phyloP scores from a whole-genome alignment of 768 basidiomycete species.

The Trametes cubensis region DNA sequence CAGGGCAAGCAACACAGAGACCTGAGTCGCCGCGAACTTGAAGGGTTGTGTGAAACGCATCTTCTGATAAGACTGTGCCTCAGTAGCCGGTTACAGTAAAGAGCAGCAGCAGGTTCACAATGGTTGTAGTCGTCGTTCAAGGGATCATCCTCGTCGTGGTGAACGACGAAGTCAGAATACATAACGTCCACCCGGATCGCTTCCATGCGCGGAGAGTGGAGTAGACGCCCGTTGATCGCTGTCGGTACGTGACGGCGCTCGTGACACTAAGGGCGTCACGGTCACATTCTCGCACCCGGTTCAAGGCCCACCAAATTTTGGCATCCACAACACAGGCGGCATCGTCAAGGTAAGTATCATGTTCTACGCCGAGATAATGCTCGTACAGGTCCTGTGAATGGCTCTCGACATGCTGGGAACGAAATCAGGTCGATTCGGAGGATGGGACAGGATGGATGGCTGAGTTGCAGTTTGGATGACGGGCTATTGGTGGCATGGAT shows the following conservation, averaged over 20 bases:
- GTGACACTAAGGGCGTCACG: slow-evolving; percentile 5
- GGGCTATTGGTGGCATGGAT: not conserved
- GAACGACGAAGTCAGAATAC: not conserved
- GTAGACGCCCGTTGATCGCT: not conserved
- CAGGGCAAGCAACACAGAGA: slow-evolving; percentile 49
- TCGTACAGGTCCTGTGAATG: slow-evolving; percentile 14
- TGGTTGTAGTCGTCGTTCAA: not conserved
- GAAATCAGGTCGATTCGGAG: slow-evolving; percentile 1
- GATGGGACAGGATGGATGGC: slow-evolving; percentile 28
- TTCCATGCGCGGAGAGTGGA: not conserved
- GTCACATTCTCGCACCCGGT: slow-evolving; percentile 18
- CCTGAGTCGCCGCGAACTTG: slow-evolving; percentile 45
- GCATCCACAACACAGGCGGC: slow-evolving; percentile 32
- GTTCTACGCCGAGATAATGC: slow-evolving; percentile 9
- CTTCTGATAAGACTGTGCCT: too few relatives aligned
- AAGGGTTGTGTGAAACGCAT: slow-evolving; percentile 22
- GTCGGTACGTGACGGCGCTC: not conserved
- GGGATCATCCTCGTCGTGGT: not conserved
- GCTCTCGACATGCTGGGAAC: slow-evolving; percentile 12
- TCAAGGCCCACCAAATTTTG: slow-evolving; percentile 21
- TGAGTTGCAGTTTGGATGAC: slow-evolving; percentile 23
- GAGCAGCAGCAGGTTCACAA: too few relatives aligned
- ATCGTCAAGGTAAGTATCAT: slow-evolving; percentile 36
- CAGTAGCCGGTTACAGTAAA: too few relatives aligned
- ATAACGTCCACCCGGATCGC: not conserved